These are phyloP conservation scores for Wilcoxina mikolae DNA, from an alignment of 495 filamentous ascomycete genomes.

Conservation along the genomic window DNA sequence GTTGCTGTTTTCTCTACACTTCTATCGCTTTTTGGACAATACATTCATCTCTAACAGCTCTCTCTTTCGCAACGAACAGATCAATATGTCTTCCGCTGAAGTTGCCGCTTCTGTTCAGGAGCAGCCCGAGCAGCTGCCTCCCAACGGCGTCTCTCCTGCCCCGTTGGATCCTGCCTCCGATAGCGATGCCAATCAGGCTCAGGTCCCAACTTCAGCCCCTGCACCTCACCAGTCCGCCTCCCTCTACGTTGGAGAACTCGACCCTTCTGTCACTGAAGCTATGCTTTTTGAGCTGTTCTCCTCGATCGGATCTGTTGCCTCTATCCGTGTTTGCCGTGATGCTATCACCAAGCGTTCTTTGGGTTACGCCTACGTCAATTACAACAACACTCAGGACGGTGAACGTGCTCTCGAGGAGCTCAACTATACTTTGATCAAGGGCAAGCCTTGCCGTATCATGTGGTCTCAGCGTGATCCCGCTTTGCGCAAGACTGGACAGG, in stretches of 20 bases:
- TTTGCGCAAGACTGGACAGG: constrained; percentile 96
- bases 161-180: constrained; percentile 41
- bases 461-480: constrained; percentile 99
- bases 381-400: constrained; percentile 91
- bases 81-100: constrained; percentile 46
- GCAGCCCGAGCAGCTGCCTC: constrained; percentile 50
- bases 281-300: constrained; percentile 99
- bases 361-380: constrained; percentile 99
- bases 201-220: constrained; percentile 49
- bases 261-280: constrained; percentile 92
- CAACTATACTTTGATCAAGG: constrained; percentile 99
- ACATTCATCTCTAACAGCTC: neutral
- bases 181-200: constrained; percentile 43
- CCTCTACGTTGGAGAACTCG: constrained; percentile 97
- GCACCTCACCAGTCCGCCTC: constrained; percentile 78
- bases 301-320: constrained; percentile 95
- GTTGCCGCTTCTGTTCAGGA: constrained; percentile 50
- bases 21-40: neutral
- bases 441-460: constrained; percentile 99
- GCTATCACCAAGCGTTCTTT: constrained; percentile 97
- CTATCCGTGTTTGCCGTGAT: constrained; percentile 98
- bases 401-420: constrained; percentile 98
- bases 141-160: constrained; percentile 27
- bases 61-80: neutral
- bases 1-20: neutral